phyloP scores from a whole-genome alignment of 148 eudicot species.

The Vaccinium corymbosum region DNA sequence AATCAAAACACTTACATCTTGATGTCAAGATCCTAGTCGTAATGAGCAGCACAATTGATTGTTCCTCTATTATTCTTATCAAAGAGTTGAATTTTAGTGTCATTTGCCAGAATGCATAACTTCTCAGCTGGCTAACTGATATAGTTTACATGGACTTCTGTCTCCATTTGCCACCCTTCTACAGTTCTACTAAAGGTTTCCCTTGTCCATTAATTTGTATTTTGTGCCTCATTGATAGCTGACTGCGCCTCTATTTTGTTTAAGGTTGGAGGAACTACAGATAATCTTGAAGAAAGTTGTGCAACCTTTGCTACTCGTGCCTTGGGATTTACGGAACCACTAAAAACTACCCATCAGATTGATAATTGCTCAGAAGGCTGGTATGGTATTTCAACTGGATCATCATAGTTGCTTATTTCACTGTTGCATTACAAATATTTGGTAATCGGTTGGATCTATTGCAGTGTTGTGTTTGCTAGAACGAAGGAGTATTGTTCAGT shows the following conservation, averaged over 20 bases:
- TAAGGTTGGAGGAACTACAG: slow-evolving; percentile 95
- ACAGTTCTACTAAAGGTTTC: not conserved
- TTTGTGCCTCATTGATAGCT: not conserved
- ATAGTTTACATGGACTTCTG: slow-evolving; percentile 9
- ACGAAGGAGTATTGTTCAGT: slow-evolving; percentile 79
- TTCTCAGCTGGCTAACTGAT: slow-evolving; percentile 9
- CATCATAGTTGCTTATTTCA: slow-evolving; percentile 5
- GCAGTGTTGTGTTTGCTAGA: slow-evolving; percentile 89
- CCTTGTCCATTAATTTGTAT: not conserved
- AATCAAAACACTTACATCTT: not conserved
- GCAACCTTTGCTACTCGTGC: slow-evolving; percentile 93
- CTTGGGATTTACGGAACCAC: slow-evolving; percentile 58
- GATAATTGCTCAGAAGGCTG: slow-evolving; percentile 99
- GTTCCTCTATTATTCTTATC: not conserved
- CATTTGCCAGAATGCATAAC: not conserved
- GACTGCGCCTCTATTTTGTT: slow-evolving; percentile 10
- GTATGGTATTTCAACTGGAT: slow-evolving; percentile 33
- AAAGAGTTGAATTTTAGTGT: not conserved
- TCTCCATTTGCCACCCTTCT: not conserved
- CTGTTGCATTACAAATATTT: not conserved
- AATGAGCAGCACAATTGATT: not conserved
- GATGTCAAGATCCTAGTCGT: not conserved
- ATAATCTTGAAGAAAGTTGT: slow-evolving; percentile 95
- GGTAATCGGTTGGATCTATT: slow-evolving; percentile 20
- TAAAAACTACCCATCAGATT: slow-evolving; percentile 94